Base-by-base conservation (phyloP, 1,284 basidiomycete species). In the Ustilago tritici region DNA sequence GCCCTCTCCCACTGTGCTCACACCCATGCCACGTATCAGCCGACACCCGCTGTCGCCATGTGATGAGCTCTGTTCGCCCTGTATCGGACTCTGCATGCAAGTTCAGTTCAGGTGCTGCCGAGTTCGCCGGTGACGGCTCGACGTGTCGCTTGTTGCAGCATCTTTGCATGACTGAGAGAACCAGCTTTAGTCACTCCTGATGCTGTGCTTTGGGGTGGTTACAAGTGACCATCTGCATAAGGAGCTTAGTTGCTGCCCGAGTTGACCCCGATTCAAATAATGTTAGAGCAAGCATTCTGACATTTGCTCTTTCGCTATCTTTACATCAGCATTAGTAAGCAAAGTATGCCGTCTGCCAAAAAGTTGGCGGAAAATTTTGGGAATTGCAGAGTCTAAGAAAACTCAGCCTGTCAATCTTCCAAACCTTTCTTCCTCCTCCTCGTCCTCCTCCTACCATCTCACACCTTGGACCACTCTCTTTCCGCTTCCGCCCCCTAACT, bases 281-380 rank as follows among this genome's bases (percentile, higher is more conserved):
- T 28, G 23, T 28, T 28, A 28, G 23, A 28, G 23, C 23, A 28
- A 28, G 23, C 3, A 3, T 28, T 28, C 23, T 28, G 23, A 28
- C 23, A 28, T 28, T 23, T 19, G 11, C 2, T 19, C n/a, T 46
- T 10, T 2, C 8, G 5, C 0, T 9, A 10, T 8, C 1, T 46
- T 41, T 46, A 46, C 43, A 23, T 15, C 34, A 28, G 46, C 59
- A 46, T 72, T 67, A 72, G 70, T 67, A 38, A 72, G 56, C 65
- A 36, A n/a, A 34, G 15, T n/a, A 59, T 66, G 56, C 64, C 62
- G 35, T 53, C 35, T 11, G 49, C 14, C 23, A 50, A 50, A 63
- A 65, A 61, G 19, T 28, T 41, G 23, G 55, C 55, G 54, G 70
- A 73, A 73, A 73, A 73, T 65, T 73, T 73, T 73, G 70, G 70